Evolutionary conservation across 306 rosid species (phyloP).

Genomic region (Urtica urens): DNA sequence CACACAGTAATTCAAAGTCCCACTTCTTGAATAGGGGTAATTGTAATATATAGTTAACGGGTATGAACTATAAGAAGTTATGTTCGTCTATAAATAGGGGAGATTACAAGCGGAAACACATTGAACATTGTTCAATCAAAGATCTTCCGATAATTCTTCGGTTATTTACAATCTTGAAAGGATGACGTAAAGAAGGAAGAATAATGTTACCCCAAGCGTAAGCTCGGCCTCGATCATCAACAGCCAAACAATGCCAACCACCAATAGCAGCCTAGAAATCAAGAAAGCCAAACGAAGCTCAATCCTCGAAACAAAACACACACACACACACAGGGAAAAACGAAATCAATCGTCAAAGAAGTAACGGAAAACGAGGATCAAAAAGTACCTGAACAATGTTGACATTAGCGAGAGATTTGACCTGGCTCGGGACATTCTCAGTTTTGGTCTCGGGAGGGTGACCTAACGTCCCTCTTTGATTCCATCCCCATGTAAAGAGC

Average conservation of each 20-base stretch:
- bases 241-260: constrained; percentile 99
- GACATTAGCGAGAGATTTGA: constrained; percentile 61
- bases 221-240: constrained; percentile 93
- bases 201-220: constrained; percentile 78
- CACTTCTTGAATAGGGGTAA: too few relatives aligned
- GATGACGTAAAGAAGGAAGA: too few relatives aligned
- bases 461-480: constrained; percentile 95
- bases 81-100: too few relatives aligned
- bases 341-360: not conserved
- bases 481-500: constrained; percentile 99
- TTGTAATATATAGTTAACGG: too few relatives aligned
- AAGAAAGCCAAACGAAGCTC: too few relatives aligned
- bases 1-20: too few relatives aligned
- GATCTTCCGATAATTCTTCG: too few relatives aligned
- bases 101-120: too few relatives aligned
- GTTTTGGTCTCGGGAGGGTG: constrained; percentile 77
- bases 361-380: not conserved
- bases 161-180: too few relatives aligned
- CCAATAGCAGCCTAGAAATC: constrained; percentile 81
- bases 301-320: constrained; percentile 9
- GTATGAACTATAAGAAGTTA: too few relatives aligned
- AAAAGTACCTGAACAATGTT: constrained; percentile 73
- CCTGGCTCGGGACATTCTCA: constrained; percentile 89
- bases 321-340: not conserved
- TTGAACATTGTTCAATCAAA: too few relatives aligned